Evolutionary conservation across 441 rosid species (phyloP).

Genomic region (Rhodomyrtus psidioides): DNA sequence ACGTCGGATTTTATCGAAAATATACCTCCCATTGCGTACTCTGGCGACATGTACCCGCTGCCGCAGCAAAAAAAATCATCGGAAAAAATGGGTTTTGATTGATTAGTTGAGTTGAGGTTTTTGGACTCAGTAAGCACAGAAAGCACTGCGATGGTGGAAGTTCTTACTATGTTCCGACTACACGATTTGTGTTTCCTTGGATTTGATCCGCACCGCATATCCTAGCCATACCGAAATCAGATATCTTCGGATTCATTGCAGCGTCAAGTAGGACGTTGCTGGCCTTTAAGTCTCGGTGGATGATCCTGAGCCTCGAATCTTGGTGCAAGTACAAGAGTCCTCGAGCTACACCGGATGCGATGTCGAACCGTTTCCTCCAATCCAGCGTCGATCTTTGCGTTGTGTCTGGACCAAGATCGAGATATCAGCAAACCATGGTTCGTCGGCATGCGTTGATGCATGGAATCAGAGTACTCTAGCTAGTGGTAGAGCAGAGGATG

Average conservation of each 20-base stretch:
- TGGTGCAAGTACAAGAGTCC: slow-evolving; percentile 46
- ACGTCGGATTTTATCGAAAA: slow-evolving; percentile 42
- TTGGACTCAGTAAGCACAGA: background rate
- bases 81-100: background rate
- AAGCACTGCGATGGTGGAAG: background rate
- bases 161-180: slow-evolving; percentile 52
- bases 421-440: background rate
- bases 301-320: slow-evolving; percentile 41
- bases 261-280: slow-evolving; percentile 36
- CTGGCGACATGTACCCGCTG: slow-evolving; percentile 28
- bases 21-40: slow-evolving; percentile 25
- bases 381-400: background rate
- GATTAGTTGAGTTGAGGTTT: background rate
- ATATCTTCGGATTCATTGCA: slow-evolving; percentile 35
- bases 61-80: background rate
- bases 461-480: background rate
- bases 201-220: slow-evolving; percentile 30
- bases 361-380: background rate
- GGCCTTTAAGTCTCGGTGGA: slow-evolving; percentile 50
- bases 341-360: slow-evolving; percentile 23
- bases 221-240: slow-evolving; percentile 60
- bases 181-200: slow-evolving; percentile 20
- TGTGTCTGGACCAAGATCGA: background rate
- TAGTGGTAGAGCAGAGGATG: background rate
- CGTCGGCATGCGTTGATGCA: background rate